Evolutionary conservation across 2,329 filamentous ascomycete species (phyloP), one percentile per base, ranked within the genome.

Genomic region (Xylariaceae sp.): DNA sequence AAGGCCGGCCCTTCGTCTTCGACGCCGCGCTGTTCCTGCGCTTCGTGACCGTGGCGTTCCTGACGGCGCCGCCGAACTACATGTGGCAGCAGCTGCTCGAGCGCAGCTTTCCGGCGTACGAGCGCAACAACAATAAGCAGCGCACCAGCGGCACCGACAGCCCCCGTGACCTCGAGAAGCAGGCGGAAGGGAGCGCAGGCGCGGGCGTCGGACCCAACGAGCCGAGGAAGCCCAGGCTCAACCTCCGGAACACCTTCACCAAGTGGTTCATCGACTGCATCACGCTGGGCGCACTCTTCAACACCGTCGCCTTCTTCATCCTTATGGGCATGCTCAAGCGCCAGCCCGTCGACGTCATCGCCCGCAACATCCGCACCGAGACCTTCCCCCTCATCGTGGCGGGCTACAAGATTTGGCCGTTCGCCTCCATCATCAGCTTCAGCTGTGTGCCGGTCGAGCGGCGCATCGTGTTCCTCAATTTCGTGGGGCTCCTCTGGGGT

Each of bases 51-150:
- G 75, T 81, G 46, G 74, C 80, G 2, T 67, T 84, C 50, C 68
- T 84, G 35, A 78, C 78, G 4, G 76, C 81, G 1, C 82, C 82
- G 6, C 77, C 82, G 44, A 83, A 82, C 58, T 84, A 81, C 61
- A 69, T 80, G 50, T 85, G 82, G 82, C 81, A 85, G 60, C 75
- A 79, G 49, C 75, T 75, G 24, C 74, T 84, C 24, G 81, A 84
- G 67, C 71, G 73, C 18, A 74, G 67, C 8, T 82, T 83, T 50
- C 81, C 82, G 0, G 79, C 78, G 0, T 75, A 76, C 58, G 66
- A 61, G 41, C 58, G 42, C 43, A 39, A 26, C 59, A 45, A 15
- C 56, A 32, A 16, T 45, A 41, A 33, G 47, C 43, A 47, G 16
- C 44, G 44, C 15, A 29, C 35, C 21, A 7, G 18, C 24, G 33